Evolutionary conservation across 164 flowering plant species (phyloP), one percentile per base, ranked within the genome.

Genomic region (Magnolia kwangsiensis): DNA sequence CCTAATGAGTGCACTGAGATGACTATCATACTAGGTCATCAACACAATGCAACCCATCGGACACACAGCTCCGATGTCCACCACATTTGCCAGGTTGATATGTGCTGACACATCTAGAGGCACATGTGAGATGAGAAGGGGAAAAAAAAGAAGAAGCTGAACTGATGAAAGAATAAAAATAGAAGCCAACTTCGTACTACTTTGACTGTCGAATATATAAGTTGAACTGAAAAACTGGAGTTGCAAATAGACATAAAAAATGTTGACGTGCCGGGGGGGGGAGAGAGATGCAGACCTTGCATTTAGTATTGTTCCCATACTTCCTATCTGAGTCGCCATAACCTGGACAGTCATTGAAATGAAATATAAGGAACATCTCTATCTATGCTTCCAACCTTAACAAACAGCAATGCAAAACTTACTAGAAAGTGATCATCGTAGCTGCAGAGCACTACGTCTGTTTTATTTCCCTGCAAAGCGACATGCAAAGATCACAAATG

Each of bases 281-380:
- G 24, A 23, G 24, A n/a, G 24, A 23, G 24, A 23, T 23, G 24
- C n/a, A n/a, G n/a, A 94, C 97, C 97, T 95, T 76, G 98, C 98
- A 67, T 93, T 91, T 75, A 95, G 75, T 61, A 93, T 88, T 20
- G 98, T 92, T 92, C 98, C 97, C 98, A 93, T 91, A 51, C 89
- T 86, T 84, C 96, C 98, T 58, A 95, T 90, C 82, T 93, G 98
- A 75, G 94, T 90, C 21, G 85, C 98, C 67, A 92, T 82, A 16
- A 95, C 92, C 98, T 94, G 85, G 74, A 74, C 78, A 58, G 16
- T 70, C 16, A 24, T 16, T 16, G 20, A 75, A 67, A 68, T 16
- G 20, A 75, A 67, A 68, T 51, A 73, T 74, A 19, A 81, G 59
- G 79, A 69, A 0, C 50, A 66, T 59, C 14, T 37, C 23, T 4